Conservation (phyloP, 768 basidiomycete genomes). For the Hortiboletus flavorubellus region DNA sequence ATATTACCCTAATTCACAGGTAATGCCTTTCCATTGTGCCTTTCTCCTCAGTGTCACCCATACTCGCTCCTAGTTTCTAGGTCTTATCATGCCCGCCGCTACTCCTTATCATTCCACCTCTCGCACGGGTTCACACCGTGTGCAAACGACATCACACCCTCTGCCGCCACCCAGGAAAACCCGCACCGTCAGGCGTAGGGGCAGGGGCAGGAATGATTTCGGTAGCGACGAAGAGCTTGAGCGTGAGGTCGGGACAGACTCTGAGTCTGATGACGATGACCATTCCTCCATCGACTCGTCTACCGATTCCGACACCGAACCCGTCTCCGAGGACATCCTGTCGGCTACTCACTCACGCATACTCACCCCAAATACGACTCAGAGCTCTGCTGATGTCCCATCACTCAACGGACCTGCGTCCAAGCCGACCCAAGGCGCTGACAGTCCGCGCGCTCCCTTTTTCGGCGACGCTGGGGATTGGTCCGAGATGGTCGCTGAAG, state of each 20-base stretch:
- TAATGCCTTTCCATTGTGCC: conserved; percentile 32
- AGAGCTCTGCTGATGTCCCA: conserved; percentile 48
- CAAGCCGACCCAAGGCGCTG: conserved; percentile 26
- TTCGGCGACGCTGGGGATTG: conserved; percentile 58
- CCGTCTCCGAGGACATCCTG: conserved; percentile 59
- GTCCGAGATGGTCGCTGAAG: conserved; percentile 85
- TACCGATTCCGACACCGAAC: conserved; percentile 71
- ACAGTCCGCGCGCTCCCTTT: conserved; percentile 44
- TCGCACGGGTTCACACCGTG: conserved; percentile 30
- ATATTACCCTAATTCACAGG: conserved; percentile 33
- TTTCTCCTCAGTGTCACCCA: conserved; percentile 17
- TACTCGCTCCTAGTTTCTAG: conserved; percentile 7
- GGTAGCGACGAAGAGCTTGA: conserved; percentile 79
- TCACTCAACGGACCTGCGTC: conserved; percentile 22
- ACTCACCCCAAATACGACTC: conserved; percentile 66
- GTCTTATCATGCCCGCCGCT: conserved; percentile 45
- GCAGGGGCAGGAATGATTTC: conserved; percentile 53
- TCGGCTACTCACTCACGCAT: conserved; percentile 49
- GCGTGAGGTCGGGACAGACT: conserved; percentile 68
- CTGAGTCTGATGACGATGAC: conserved; percentile 61
- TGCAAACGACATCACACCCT: conserved; percentile 32
- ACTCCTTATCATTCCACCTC: conserved; percentile 34
- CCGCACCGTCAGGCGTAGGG: conserved; percentile 55
- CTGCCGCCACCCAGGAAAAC: conserved; percentile 34
- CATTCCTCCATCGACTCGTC: conserved; percentile 55